Conservation (phyloP, 2,329 filamentous ascomycete genomes). For the Fusarium bactridioides region DNA sequence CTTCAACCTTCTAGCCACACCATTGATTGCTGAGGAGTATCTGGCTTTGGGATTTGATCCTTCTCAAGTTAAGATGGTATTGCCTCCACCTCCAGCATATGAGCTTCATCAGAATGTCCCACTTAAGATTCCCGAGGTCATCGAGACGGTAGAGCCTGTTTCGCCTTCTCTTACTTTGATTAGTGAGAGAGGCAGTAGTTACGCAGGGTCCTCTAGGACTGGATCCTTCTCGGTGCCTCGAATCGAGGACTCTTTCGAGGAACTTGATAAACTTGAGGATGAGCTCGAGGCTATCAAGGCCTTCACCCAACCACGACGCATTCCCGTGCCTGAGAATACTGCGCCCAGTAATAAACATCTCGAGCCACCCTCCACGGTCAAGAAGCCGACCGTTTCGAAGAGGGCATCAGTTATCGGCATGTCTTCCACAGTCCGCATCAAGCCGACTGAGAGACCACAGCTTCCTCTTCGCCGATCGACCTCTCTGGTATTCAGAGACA, state of each 20-base stretch:
- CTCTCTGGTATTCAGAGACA: slow-evolving; percentile 50
- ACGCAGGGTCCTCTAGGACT: slow-evolving; percentile 44
- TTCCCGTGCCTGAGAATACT: slow-evolving; percentile 42
- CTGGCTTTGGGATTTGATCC: slow-evolving; percentile 25
- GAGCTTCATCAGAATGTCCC: slow-evolving; percentile 32
- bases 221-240: slow-evolving; percentile 52
- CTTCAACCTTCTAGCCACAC: slow-evolving; percentile 59
- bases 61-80: slow-evolving; percentile 34
- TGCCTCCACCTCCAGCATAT: slow-evolving; percentile 38
- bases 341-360: slow-evolving; percentile 15
- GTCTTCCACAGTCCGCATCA: slow-evolving; percentile 53
- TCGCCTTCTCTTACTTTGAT: slow-evolving; percentile 46
- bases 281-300: slow-evolving; percentile 63
- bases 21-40: slow-evolving; percentile 44
- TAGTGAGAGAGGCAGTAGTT: slow-evolving; percentile 46
- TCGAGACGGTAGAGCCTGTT: slow-evolving; percentile 44
- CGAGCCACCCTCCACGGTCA: slow-evolving; percentile 26
- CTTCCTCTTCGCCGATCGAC: slow-evolving; percentile 53
- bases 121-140: slow-evolving; percentile 43
- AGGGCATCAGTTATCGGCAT: slow-evolving; percentile 44
- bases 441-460: slow-evolving; percentile 48
- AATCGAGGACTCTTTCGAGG: slow-evolving; percentile 71
- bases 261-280: slow-evolving; percentile 68
- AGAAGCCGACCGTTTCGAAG: slow-evolving; percentile 29
- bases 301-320: slow-evolving; percentile 47